phyloP scores from a whole-genome alignment of 805 yeast genomes.

The Cyberlindnera amylophila region DNA sequence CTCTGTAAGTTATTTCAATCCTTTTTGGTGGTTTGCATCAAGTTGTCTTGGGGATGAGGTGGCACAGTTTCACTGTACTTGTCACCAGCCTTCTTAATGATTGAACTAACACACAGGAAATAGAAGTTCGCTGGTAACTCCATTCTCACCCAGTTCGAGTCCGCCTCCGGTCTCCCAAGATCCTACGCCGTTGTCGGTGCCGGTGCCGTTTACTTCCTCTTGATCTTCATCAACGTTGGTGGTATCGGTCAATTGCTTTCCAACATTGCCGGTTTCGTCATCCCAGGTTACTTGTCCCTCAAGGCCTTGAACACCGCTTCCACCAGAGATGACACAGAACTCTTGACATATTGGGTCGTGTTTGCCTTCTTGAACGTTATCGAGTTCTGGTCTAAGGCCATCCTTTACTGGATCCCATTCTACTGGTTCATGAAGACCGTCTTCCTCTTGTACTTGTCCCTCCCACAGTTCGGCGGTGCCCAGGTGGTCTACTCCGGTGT shows the following conservation, averaged over 20 bases:
- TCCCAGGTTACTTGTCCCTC: slow-evolving; percentile 88
- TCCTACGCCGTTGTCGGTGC: slow-evolving; percentile 75
- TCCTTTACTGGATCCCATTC: slow-evolving; percentile 93
- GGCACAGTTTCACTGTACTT: no score
- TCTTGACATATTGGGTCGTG: slow-evolving; percentile 97
- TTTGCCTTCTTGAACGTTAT: slow-evolving; percentile 85
- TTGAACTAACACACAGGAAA: slow-evolving; percentile 3
- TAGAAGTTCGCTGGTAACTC: slow-evolving; percentile 21
- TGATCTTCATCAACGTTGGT: slow-evolving; percentile 86
- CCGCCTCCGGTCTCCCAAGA: slow-evolving; percentile 55
- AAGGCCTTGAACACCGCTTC: slow-evolving; percentile 72
- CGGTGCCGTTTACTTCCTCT: slow-evolving; percentile 61
- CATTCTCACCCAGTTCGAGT: slow-evolving; percentile 26
- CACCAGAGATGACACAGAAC: slow-evolving; percentile 76
- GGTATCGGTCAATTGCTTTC: slow-evolving; percentile 94
- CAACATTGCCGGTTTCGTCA: slow-evolving; percentile 83
- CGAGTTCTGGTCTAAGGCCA: slow-evolving; percentile 94
- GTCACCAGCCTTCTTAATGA: no score
- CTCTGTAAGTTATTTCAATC: slow-evolving; percentile 33
- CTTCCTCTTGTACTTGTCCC: slow-evolving; percentile 80
- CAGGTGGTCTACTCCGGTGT: slow-evolving; percentile 57
- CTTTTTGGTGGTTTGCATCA: neutral
- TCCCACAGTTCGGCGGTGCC: slow-evolving; percentile 90
- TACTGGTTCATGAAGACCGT: slow-evolving; percentile 92
- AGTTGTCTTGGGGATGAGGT: no score